Evolutionary conservation across 2,329 filamentous ascomycete genomes (phyloP), one percentile per base, ranked within the genome.

Genomic region (Tolypocladium ovalisporum): DNA sequence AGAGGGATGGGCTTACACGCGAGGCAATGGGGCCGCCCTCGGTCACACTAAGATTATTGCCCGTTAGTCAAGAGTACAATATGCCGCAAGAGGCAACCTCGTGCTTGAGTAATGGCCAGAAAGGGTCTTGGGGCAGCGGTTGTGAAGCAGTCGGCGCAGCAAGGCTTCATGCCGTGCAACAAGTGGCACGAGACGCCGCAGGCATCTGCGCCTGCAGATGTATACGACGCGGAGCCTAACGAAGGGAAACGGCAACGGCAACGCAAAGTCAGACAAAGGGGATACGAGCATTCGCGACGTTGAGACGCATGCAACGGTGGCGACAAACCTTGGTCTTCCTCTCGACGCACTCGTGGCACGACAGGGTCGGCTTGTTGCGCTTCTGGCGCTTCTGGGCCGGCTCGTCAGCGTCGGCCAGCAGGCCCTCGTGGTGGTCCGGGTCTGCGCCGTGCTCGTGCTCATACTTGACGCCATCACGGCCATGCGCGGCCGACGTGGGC

Each of bases 361-460:
- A 90, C 61, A 92, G 68, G 1, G 88, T 92, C 4, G 89, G 89
- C 70, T 93, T 93, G 73, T 93, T 93, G 53, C 89, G 83, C 75
- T 88, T 91, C 74, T 92, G 88, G 73, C 88, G 90, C 75, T 88
- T 89, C 70, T 75, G 79, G 13, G 74, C 67, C n/a, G 75, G 78
- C 49, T 75, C 71, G 39, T 70, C 68, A n/a, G 61, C 65, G 58
- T 57, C 59, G 57, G 63, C 22, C n/a, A 15, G 13, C 24, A 29
- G 42, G 24, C 22, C 42, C 8, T 29, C 42, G 22, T 22, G 27
- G 22, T 22, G 27, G 52, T 1, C 10, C 13, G 52, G 9, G 32
- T 47, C 37, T 22, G 29, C 37, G 40, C 49, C 57, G 53, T 24
- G 22, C 27, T 49, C 54, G 54, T 37, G 22, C 27, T 49, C 54